A percentile compares a stretch with the other conserved stretches of the same genome.
Conservation (phyloP, 805 yeast species). For the Zygoascus ofunaensis region DNA sequence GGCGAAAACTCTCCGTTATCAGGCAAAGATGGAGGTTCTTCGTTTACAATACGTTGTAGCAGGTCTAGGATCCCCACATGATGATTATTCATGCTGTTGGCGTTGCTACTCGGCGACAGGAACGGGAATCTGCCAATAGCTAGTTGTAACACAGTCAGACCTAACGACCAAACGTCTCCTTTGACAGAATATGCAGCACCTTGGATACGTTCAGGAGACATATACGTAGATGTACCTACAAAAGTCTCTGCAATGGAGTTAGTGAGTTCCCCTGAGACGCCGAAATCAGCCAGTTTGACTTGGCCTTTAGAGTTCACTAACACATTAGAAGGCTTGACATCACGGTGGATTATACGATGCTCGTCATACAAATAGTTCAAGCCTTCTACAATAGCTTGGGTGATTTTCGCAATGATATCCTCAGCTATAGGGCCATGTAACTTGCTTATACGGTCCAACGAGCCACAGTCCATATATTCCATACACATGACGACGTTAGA, state of each 20-base stretch:
- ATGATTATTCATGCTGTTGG: conserved; percentile 12
- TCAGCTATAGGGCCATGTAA: conserved; percentile 58
- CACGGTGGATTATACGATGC: conserved; percentile 89
- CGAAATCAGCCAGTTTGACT: conserved; percentile 91
- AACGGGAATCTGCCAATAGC: conserved; percentile 81
- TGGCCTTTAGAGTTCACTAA: conserved; percentile 78
- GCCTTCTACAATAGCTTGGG: conserved; percentile 71
- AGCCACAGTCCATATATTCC: conserved; percentile 95
- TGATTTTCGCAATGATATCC: conserved; percentile 59
- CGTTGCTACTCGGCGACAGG: conserved; percentile 16
- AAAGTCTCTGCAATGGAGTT: conserved; percentile 95
- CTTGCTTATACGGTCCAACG: conserved; percentile 69
- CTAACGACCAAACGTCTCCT: conserved; percentile 96
- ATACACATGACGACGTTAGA: conserved; percentile 76
- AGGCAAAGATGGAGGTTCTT: conserved; percentile 72
- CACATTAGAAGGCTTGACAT: conserved; percentile 92
- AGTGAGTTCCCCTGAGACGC: conserved; percentile 84
- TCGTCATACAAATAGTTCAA: conserved; percentile 69
- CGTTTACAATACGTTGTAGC: conserved; percentile 87
- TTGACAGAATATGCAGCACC: conserved; percentile 91
- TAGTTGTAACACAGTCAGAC: conserved; percentile 79
- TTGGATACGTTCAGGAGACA: conserved; percentile 96
- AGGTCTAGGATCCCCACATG: conserved; percentile 78
- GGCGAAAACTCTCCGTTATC: conserved; percentile 34
- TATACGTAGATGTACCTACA: conserved; percentile 95